Evolutionary conservation across 306 rosid genomes (phyloP).

Genomic region (Cicer bijugum): DNA sequence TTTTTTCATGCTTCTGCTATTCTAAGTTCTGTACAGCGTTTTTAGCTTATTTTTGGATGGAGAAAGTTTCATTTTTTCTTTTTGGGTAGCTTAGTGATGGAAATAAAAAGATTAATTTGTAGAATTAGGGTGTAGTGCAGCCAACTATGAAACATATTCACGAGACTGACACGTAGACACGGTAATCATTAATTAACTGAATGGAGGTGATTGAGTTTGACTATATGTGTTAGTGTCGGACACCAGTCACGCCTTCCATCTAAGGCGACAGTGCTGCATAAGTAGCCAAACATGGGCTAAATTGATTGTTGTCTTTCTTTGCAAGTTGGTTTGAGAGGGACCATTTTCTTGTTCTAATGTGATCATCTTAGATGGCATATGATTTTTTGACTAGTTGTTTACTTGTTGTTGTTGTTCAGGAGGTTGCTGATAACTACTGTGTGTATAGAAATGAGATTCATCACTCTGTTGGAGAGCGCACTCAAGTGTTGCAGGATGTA

Average conservation of each 20-base stretch:
- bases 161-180: too few species aligned
- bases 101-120: not conserved
- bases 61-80: not conserved
- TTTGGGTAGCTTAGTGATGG: not conserved
- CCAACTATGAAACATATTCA: too few species aligned
- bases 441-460: conserved; percentile 94
- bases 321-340: conserved; percentile 3
- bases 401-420: conserved; percentile 57
- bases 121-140: not conserved
- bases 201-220: too few species aligned
- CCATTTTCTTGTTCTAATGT: conserved; percentile 22
- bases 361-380: conserved; percentile 15
- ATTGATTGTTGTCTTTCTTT: not conserved
- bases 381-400: conserved; percentile 34
- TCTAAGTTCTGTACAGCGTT: not conserved
- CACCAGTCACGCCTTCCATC: too few species aligned
- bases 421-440: conserved; percentile 85
- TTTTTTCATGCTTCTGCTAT: not conserved
- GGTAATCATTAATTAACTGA: too few species aligned
- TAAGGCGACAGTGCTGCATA: too few species aligned
- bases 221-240: too few species aligned
- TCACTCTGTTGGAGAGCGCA: conserved; percentile 89
- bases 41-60: not conserved
- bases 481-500: conserved; percentile 87
- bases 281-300: not conserved